Base-by-base conservation (phyloP, 129 eudicot species). In the Artemisia argyi region DNA sequence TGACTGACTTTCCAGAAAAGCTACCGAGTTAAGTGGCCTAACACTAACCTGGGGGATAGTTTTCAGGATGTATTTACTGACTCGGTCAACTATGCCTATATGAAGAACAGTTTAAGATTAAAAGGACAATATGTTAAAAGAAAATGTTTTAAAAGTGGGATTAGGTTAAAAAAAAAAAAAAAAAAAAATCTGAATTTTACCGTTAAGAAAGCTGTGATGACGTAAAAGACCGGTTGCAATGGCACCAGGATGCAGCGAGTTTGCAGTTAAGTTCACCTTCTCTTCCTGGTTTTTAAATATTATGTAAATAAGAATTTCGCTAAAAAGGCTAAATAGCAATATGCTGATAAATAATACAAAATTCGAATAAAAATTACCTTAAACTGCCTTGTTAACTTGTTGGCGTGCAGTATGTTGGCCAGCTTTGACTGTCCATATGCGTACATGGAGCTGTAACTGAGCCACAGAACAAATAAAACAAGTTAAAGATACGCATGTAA, bases 351-450 rank as follows among this genome's bases (percentile, higher is more conserved):
- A 11, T n/a, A 51, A 3, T 32, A 42, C n/a, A 32, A 32, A 61
- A 15, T 13, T 28, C 4, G 3, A 51, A 19, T 13, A 7, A 28
- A 12, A 39, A 1, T 16, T 72, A 82, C 98, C 97, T 84, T 87
- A 48, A 90, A 74, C n/a, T 65, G 84, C 72, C 89, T 90, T 50
- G 97, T 47, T 24, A 94, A 87, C 82, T 94, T 93, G 50, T 86
- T 87, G 35, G 89, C 89, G 55, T 94, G 97, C 72, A 94, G 66
- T 74, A 88, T 79, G 80, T 90, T 94, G 24, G 97, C 90, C 53
- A 94, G 86, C 81, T 88, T 88, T 67, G 97, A 94, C 74, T 80
- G 91, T 71, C 96, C 98, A 79, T 94, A 94, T 11, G 97, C 96
- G 46, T 35, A 28, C 3, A 85, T 1, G 61, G 78, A 59, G 49